Percentiles rank a stretch among this genome's conserved stretches.
Evolutionary conservation across 495 filamentous ascomycete genomes (phyloP).

Genomic region (Penicillium bovifimosum): DNA sequence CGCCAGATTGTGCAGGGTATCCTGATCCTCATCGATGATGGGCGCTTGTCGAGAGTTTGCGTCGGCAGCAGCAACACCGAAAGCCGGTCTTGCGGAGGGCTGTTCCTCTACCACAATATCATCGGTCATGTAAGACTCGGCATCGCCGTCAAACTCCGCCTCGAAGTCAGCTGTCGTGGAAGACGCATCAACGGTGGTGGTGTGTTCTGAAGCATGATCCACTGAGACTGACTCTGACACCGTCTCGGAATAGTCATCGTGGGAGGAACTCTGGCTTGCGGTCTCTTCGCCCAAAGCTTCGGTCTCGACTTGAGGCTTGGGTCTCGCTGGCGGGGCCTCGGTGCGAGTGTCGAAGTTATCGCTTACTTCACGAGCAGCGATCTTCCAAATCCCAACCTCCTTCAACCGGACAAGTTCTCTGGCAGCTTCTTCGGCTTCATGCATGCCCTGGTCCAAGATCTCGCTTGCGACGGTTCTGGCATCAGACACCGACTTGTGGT

Average conservation of each 20-base stretch:
- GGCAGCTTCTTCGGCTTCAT: constrained; percentile 70
- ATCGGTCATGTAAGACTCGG: constrained; percentile 3
- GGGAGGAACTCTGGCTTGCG: background rate
- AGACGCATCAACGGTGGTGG: background rate
- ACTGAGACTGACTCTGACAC: background rate
- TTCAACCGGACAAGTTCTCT: constrained; percentile 79
- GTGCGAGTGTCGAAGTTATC: constrained; percentile 65
- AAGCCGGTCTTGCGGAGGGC: constrained; percentile 7
- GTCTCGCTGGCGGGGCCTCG: constrained; percentile 42
- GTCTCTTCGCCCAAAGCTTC: constrained; percentile 32
- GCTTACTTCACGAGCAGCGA: constrained; percentile 65
- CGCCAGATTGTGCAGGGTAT: constrained; percentile 45
- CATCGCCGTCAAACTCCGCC: background rate
- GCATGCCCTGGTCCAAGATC: constrained; percentile 73
- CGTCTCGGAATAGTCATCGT: constrained; percentile 14
- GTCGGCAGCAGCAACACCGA: constrained; percentile 23
- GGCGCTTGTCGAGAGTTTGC: constrained; percentile 15
- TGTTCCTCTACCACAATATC: constrained; percentile 28
- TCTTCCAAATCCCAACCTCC: constrained; percentile 81
- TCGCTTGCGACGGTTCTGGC: constrained; percentile 62
- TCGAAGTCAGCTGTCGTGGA: background rate
- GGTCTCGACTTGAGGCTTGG: constrained; percentile 37
- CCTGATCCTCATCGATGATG: constrained; percentile 46
- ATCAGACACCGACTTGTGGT: constrained; percentile 66
- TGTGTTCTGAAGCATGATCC: constrained; percentile 5